Conservation (phyloP, 2,329 filamentous ascomycete species). For the Trichoderma sp. region DNA sequence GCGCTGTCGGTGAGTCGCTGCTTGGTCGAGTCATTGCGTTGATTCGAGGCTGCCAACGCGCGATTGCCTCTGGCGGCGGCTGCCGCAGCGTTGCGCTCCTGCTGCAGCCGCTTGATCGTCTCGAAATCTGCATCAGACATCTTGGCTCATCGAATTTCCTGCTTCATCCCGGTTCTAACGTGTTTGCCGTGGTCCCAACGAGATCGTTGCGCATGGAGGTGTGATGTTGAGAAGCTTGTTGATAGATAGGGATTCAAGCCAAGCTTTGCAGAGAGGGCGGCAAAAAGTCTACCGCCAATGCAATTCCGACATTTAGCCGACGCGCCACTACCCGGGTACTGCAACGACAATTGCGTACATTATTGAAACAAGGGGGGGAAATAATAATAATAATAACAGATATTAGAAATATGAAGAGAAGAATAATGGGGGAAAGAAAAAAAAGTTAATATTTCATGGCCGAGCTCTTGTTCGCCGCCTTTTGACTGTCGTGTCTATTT, state of each 20-base stretch:
- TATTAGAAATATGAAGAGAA: background rate
- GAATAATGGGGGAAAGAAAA: too few relatives aligned
- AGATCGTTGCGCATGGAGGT: slow-evolving; percentile 38
- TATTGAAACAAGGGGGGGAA: background rate
- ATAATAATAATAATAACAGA: too few relatives aligned
- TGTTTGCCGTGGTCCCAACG: slow-evolving; percentile 34
- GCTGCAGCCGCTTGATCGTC: slow-evolving; percentile 80
- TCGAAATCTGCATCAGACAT: slow-evolving; percentile 84
- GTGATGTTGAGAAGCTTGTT: slow-evolving; percentile 27
- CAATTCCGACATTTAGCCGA: slow-evolving; percentile 35
- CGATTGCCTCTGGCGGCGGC: slow-evolving; percentile 77
- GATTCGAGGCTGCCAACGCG: slow-evolving; percentile 72
- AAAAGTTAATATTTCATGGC: background rate
- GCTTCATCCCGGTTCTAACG: slow-evolving; percentile 44
- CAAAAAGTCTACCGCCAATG: slow-evolving; percentile 31
- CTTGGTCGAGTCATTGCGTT: slow-evolving; percentile 86
- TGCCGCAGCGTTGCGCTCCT: slow-evolving; percentile 82
- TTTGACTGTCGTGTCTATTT: slow-evolving; percentile 27
- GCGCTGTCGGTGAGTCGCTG: slow-evolving; percentile 85
- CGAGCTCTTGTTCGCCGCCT: slow-evolving; percentile 27
- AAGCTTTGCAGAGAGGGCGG: slow-evolving; percentile 25
- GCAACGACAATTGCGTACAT: background rate
- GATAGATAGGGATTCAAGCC: slow-evolving; percentile 19
- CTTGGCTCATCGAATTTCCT: slow-evolving; percentile 37
- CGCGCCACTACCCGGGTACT: background rate